Conservation (phyloP, 352 stramenopile genomes). For the Phytophthora lateralis region DNA sequence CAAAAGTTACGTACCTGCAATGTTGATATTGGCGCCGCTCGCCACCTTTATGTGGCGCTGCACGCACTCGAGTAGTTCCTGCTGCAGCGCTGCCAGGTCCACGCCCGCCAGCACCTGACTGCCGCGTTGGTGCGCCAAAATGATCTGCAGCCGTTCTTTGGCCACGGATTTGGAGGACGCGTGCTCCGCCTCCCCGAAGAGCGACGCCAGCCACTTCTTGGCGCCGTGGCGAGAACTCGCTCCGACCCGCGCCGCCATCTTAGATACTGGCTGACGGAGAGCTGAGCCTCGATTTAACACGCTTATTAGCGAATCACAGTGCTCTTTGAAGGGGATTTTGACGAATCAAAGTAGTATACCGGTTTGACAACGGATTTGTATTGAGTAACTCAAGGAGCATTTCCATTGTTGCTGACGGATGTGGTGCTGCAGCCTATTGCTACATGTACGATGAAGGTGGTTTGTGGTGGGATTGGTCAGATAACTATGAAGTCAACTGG, state of each 20-base stretch:
- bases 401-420: too few species aligned
- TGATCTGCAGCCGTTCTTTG: conserved; percentile 91
- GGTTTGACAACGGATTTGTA: neutral
- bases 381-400: neutral
- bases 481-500: conserved; percentile 91
- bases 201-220: conserved; percentile 81
- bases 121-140: conserved; percentile 86
- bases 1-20: conserved; percentile 57
- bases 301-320: conserved; percentile 6
- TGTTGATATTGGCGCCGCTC: conserved; percentile 90
- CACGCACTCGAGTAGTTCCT: conserved; percentile 86
- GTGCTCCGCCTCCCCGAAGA: conserved; percentile 65
- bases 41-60: conserved; percentile 88
- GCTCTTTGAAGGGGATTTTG: neutral
- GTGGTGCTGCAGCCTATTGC: neutral
- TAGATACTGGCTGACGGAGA: conserved; percentile 17
- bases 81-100: conserved; percentile 76
- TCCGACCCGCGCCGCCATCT: conserved; percentile 57
- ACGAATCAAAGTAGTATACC: conserved; percentile 2
- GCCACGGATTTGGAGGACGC: conserved; percentile 79
- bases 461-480: conserved; percentile 57
- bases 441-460: neutral
- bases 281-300: conserved; percentile 3
- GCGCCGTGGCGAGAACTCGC: conserved; percentile 55
- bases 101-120: conserved; percentile 85